Percentiles rank a stretch among this genome's conserved stretches.
Conservation (phyloP, 2,329 filamentous ascomycete genomes). For the Pseudogymnoascus sp. region DNA sequence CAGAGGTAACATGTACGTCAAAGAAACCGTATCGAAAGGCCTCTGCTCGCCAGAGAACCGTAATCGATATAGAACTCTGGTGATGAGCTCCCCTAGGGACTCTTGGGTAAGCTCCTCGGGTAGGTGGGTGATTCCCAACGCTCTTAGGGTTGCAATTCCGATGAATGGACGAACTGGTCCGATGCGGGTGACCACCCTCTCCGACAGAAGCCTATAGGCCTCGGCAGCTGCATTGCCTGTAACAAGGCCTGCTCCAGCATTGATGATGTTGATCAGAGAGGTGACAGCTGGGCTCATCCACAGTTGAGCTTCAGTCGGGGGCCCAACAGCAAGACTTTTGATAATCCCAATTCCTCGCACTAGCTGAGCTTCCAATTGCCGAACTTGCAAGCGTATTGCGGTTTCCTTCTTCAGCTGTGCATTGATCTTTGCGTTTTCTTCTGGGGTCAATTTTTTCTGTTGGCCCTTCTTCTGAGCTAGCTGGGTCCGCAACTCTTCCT, state of each 20-base stretch:
- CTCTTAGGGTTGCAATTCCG: constrained; percentile 77
- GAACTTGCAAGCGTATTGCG: constrained; percentile 67
- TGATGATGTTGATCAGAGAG: constrained; percentile 65
- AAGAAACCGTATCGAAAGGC: constrained; percentile 81
- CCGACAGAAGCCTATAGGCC: constrained; percentile 72
- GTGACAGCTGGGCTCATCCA: constrained; percentile 83
- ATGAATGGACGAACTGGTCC: constrained; percentile 74
- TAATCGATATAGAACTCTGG: constrained; percentile 81
- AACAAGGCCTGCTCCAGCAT: constrained; percentile 73
- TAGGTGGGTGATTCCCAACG: constrained; percentile 66
- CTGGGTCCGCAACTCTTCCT: constrained; percentile 80
- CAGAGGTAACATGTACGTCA: constrained; percentile 81
- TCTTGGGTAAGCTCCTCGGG: constrained; percentile 68
- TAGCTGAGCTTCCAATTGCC: constrained; percentile 61
- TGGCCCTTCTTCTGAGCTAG: constrained; percentile 89
- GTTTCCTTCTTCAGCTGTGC: constrained; percentile 84
- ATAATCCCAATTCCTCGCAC: constrained; percentile 82
- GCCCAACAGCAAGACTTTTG: constrained; percentile 70
- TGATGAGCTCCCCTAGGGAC: constrained; percentile 75
- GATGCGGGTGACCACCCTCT: constrained; percentile 66
- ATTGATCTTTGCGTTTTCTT: constrained; percentile 85
- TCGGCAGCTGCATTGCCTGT: constrained; percentile 72
- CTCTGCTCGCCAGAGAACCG: constrained; percentile 87
- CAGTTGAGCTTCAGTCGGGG: constrained; percentile 77
- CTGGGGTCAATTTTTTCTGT: constrained; percentile 81